Percentiles rank a stretch among this genome's conserved stretches.
Evolutionary conservation across 2,329 filamentous ascomycete species (phyloP).

Genomic region (Fusarium mundagurra): DNA sequence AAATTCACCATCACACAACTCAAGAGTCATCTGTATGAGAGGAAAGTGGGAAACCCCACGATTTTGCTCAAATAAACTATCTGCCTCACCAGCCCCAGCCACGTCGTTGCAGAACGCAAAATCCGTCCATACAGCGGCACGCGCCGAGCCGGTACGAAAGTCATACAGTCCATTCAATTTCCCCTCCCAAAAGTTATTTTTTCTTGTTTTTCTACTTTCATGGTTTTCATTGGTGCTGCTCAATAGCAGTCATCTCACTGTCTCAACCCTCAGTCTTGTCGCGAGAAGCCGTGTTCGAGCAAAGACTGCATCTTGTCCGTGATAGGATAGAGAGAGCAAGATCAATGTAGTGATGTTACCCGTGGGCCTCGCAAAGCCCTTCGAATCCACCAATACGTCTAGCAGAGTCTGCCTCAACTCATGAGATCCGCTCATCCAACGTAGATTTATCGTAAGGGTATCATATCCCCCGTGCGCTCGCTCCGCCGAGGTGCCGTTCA

Average conservation of each 20-base stretch:
- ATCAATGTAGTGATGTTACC: constrained; percentile 25
- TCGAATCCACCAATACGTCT: constrained; percentile 38
- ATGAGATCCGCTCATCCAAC: constrained; percentile 47
- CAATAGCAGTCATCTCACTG: constrained; percentile 24
- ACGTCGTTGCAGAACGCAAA: constrained; percentile 12
- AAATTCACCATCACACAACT: background rate
- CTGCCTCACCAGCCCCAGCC: constrained; percentile 36
- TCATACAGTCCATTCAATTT: constrained; percentile 36
- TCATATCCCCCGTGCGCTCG: constrained; percentile 45
- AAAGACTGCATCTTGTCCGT: constrained; percentile 19
- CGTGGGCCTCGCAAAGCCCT: constrained; percentile 15
- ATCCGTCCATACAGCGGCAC: constrained; percentile 6
- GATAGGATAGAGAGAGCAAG: constrained; percentile 16
- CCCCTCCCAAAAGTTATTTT: constrained; percentile 39
- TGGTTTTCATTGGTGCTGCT: constrained; percentile 27
- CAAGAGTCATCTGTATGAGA: constrained; percentile 16
- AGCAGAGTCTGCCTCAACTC: constrained; percentile 40
- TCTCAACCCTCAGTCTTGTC: constrained; percentile 18
- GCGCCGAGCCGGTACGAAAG: constrained; percentile 39
- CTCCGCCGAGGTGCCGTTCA: constrained; percentile 38
- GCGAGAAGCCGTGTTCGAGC: constrained; percentile 19
- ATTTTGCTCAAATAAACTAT: constrained; percentile 42
- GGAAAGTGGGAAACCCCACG: constrained; percentile 37
- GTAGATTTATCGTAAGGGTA: constrained; percentile 50
- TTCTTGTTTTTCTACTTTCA: constrained; percentile 42